These are phyloP conservation scores for Cichorium intybus DNA, from an alignment of 140 eudicot species.

Conservation along the genomic window DNA sequence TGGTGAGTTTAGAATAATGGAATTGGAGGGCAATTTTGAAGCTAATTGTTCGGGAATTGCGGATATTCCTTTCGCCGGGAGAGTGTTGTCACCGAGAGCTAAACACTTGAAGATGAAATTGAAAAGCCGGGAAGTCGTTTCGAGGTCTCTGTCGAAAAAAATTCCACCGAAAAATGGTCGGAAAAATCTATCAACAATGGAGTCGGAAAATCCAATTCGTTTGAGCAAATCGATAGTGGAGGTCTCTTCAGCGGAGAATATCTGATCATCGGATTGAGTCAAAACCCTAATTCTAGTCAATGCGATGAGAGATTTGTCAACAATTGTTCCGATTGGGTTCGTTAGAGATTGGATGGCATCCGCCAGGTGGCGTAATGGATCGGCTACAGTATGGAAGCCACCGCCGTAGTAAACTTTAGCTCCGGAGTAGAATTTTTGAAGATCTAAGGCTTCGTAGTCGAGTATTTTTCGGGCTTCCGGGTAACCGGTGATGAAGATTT, in stretches of 20 bases:
- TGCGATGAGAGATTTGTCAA: slow-evolving; percentile 67
- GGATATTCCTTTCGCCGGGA: slow-evolving; percentile 78
- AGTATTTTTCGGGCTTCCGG: slow-evolving; percentile 80
- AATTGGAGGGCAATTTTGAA: slow-evolving; percentile 48
- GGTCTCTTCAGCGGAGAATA: slow-evolving; percentile 54
- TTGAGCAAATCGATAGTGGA: slow-evolving; percentile 41
- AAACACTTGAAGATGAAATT: slow-evolving; percentile 82
- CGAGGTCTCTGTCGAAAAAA: slow-evolving; percentile 74
- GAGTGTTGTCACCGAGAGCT: slow-evolving; percentile 82
- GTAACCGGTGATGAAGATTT: slow-evolving; percentile 92
- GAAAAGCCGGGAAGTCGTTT: slow-evolving; percentile 81
- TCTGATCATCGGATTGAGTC: slow-evolving; percentile 54
- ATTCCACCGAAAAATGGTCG: slow-evolving; percentile 92
- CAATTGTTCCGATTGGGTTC: slow-evolving; percentile 74
- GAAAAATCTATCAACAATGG: slow-evolving; percentile 69
- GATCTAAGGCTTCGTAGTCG: slow-evolving; percentile 50
- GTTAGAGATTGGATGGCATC: slow-evolving; percentile 57
- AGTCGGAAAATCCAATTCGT: slow-evolving; percentile 57
- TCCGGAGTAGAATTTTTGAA: slow-evolving; percentile 78
- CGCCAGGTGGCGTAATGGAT: slow-evolving; percentile 71
- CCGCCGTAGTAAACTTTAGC: slow-evolving; percentile 66
- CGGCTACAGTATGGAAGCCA: slow-evolving; percentile 75
- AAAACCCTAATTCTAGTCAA: slow-evolving; percentile 67
- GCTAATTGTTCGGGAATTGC: slow-evolving; percentile 90
- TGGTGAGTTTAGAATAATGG: slow-evolving; percentile 52